Evolutionary conservation across 129 eudicot genomes (phyloP), one percentile per base, ranked within the genome.

Genomic region (Erigeron canadensis): DNA sequence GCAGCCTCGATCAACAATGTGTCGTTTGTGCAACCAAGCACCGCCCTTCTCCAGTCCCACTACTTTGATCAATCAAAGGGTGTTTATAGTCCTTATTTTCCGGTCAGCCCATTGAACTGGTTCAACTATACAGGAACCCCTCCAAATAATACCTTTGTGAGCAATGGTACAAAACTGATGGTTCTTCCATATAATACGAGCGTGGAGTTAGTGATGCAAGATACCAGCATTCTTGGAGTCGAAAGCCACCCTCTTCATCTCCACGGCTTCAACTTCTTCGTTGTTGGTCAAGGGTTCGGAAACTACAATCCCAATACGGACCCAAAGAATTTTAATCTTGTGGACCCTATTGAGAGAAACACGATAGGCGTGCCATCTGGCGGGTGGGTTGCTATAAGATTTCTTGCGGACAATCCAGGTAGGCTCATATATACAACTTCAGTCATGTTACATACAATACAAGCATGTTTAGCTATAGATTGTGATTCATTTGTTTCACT

Each of bases 231-330:
- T 75, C 81, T 87, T 59, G 89, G 89, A 13, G 87, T 8, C 9
- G 48, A 63, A 63, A 63, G 69, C 37, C 69, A 40, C 51, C 69
- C 69, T 8, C 81, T 86, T 51, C 86, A 86, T 81, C 82, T 86
- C n/a, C 91, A 86, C 63, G 91, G 88, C 18, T 86, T 80, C 62
- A 86, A 86, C 18, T 83, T 86, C 84, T 86, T 86, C 41, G 86
- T 86, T 4, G 81, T 86, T 17, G 91, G 91, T 2, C 88, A 86
- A 78, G 91, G 91, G 18, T 86, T 84, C 15, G 91, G 91, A 3
- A 86, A 83, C 59, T 86, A 64, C 17, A 71, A 83, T 70, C 81
- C 79, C 4, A 65, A 23, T 5, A 75, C 59, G 23, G 90, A 77
- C 53, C 76, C 81, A 5, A 22, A n/a, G 39, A 77, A 63, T 0